Evolutionary conservation across 2,329 filamentous ascomycete genomes (phyloP).

Genomic region (Neopestalotiopsis sp.): DNA sequence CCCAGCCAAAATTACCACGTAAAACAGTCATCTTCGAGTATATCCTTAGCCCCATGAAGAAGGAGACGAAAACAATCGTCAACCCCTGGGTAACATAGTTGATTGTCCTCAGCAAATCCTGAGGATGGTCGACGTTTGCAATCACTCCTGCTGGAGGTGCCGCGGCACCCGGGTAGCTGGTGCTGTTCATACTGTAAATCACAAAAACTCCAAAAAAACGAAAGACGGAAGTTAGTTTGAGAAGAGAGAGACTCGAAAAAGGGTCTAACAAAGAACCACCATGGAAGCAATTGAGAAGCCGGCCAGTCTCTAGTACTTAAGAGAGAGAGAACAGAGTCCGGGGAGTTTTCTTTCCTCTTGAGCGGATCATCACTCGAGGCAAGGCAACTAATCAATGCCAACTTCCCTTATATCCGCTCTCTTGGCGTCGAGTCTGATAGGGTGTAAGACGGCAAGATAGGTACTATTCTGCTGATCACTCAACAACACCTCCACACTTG

Average conservation of each 20-base stretch:
- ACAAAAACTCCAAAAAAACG: not conserved
- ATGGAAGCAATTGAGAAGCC: not conserved
- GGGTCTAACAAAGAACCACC: not conserved
- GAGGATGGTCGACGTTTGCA: slow-evolving; percentile 32
- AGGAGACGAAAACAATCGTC: slow-evolving; percentile 32
- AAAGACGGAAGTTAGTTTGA: not conserved
- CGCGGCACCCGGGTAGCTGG: slow-evolving; percentile 25
- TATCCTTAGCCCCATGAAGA: slow-evolving; percentile 31
- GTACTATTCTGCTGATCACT: not conserved
- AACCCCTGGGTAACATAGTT: slow-evolving; percentile 36
- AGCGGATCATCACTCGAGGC: not conserved
- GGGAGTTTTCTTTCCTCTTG: not conserved
- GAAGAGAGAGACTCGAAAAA: not conserved
- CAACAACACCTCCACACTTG: not conserved
- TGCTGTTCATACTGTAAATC: not conserved
- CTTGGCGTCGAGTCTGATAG: not conserved
- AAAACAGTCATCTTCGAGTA: slow-evolving; percentile 32
- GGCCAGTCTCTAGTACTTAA: not conserved
- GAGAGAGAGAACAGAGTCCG: not conserved
- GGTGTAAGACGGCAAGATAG: not conserved
- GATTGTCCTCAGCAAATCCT: slow-evolving; percentile 33
- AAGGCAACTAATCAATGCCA: not conserved
- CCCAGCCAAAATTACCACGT: slow-evolving; percentile 24
- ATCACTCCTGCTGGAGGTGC: slow-evolving; percentile 33
- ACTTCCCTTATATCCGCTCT: not conserved